Conservation (phyloP, 768 basidiomycete genomes). For the Hericium alpestre region DNA sequence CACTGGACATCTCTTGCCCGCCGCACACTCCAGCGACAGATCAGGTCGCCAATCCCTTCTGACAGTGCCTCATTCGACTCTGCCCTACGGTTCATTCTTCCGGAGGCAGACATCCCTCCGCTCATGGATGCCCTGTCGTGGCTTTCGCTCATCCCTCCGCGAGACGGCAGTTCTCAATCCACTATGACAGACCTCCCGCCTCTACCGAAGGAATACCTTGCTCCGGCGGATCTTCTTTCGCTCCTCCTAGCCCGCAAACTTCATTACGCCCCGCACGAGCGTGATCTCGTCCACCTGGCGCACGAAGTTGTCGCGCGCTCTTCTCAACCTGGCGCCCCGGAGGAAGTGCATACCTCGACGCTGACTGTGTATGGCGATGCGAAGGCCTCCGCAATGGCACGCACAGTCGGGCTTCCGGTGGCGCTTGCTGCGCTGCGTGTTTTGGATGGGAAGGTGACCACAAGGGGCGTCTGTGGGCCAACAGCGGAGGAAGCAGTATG, state of each 20-base stretch:
- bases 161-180: conserved; percentile 13
- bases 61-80: conserved; percentile 25
- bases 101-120: conserved; percentile 16
- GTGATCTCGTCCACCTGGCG: conserved; percentile 78
- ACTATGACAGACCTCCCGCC: conserved; percentile 24
- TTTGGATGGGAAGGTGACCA: conserved; percentile 41
- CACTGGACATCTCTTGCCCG: conserved; percentile 30
- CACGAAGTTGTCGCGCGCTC: conserved; percentile 63
- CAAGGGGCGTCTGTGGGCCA: conserved; percentile 64
- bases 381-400: conserved; percentile 74
- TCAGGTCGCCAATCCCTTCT: conserved; percentile 17
- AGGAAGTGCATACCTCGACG: conserved; percentile 56
- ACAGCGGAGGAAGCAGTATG: conserved; percentile 49
- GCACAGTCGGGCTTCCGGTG: conserved; percentile 80
- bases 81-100: conserved; percentile 20
- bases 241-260: conserved; percentile 61
- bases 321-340: conserved; percentile 9
- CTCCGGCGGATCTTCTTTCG: conserved; percentile 70
- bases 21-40: conserved; percentile 21
- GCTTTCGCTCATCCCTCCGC: conserved; percentile 26
- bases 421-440: conserved; percentile 71
- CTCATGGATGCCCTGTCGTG: conserved; percentile 37
- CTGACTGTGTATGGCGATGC: conserved; percentile 52
- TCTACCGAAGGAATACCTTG: conserved; percentile 29
- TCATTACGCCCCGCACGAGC: conserved; percentile 56